A percentile compares a stretch with the other conserved stretches of the same genome.
Conservation (phyloP, 148 eudicot genomes). For the Rhododendron henanense region DNA sequence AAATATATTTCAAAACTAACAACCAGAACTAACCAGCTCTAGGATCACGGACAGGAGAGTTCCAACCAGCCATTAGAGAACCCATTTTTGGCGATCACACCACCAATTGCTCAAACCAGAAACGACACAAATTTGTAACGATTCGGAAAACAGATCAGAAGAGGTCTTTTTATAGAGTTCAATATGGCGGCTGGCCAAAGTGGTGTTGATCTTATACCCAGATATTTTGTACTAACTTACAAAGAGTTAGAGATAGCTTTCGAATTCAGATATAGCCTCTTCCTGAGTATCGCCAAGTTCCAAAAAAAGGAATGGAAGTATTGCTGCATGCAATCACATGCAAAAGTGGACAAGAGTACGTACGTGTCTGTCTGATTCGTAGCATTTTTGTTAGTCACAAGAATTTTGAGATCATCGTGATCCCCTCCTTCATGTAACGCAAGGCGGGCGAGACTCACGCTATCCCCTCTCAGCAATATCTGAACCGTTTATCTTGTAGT, state of each 20-base stretch:
- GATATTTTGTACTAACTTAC: not conserved
- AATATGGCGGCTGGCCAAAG: not conserved
- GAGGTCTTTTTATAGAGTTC: not conserved
- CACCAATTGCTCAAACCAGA: not conserved
- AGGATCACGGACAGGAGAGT: constrained; percentile 42
- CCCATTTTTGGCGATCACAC: constrained; percentile 33
- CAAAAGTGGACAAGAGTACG: not conserved
- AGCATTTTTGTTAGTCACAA: not conserved
- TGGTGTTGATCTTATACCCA: constrained; percentile 13
- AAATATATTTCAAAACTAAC: no score
- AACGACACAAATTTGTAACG: not conserved
- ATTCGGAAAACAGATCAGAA: not conserved
- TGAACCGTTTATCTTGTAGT: not conserved
- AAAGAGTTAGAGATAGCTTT: not conserved
- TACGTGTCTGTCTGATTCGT: not conserved
- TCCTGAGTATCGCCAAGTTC: no score
- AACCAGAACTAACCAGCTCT: not conserved
- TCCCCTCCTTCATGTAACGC: not conserved
- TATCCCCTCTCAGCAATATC: not conserved
- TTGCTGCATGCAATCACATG: not conserved
- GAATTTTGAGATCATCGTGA: not conserved
- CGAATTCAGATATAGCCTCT: not conserved
- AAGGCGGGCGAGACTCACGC: not conserved
- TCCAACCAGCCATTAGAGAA: constrained; percentile 71
- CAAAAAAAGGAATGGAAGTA: no score